Conservation (phyloP, 2,329 filamentous ascomycete species). For the Hypoxylon sp. region DNA sequence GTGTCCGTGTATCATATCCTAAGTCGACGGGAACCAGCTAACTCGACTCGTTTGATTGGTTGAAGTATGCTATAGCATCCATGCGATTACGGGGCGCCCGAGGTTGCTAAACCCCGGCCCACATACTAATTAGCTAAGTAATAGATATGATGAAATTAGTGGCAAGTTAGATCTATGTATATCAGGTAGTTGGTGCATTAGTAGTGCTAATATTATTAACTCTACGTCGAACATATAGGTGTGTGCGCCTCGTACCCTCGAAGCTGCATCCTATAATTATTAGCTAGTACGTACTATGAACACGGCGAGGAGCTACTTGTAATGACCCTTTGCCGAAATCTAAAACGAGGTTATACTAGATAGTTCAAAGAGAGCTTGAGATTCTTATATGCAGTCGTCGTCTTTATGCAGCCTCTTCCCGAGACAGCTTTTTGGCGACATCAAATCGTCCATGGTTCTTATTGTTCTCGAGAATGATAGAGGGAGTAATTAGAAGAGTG, state of each 20-base stretch:
- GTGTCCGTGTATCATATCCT: neutral
- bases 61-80: neutral
- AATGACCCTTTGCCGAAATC: too few relatives aligned
- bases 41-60: neutral
- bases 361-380: too few relatives aligned
- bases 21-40: too few relatives aligned
- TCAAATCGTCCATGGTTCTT: too few relatives aligned
- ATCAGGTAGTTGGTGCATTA: neutral
- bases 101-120: neutral
- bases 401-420: too few relatives aligned
- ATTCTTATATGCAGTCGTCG: too few relatives aligned
- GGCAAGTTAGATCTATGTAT: neutral
- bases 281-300: neutral
- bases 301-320: neutral
- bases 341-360: too few relatives aligned
- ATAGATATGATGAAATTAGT: neutral
- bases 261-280: neutral
- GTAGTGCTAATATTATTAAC: neutral
- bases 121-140: neutral
- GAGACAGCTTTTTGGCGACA: too few relatives aligned
- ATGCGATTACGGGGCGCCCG: neutral
- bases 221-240: neutral
- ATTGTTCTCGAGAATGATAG: too few relatives aligned
- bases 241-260: neutral
- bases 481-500: too few relatives aligned